phyloP scores from a whole-genome alignment of 345 rosid species.

The Lepidium aucheri region DNA sequence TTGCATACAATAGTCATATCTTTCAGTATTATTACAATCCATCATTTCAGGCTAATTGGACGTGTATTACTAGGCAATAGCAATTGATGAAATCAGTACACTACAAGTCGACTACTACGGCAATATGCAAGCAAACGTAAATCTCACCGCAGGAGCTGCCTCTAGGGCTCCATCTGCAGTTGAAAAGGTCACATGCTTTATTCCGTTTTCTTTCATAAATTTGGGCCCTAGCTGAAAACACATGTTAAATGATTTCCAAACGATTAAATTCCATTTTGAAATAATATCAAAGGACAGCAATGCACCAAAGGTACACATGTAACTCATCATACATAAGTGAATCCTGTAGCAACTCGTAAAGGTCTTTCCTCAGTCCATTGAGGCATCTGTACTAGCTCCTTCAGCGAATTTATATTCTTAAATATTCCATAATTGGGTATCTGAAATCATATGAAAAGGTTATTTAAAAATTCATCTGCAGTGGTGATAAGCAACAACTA shows the following conservation, averaged over 20 bases:
- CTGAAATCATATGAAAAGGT: conserved; percentile 32
- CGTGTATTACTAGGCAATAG: not conserved
- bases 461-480: not conserved
- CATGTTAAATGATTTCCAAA: not conserved
- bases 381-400: conserved; percentile 74
- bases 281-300: not conserved
- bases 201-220: conserved; percentile 74
- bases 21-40: not conserved
- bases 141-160: conserved; percentile 98
- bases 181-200: conserved; percentile 70
- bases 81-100: too few species aligned
- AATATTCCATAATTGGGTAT: conserved; percentile 93
- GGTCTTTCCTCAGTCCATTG: conserved; percentile 90
- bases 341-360: conserved; percentile 88
- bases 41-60: not conserved
- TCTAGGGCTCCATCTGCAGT: conserved; percentile 98
- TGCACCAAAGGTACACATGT: not conserved
- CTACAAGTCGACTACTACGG: too few species aligned
- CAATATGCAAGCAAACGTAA: not conserved
- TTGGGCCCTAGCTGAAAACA: conserved; percentile 75
- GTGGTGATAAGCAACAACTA: not conserved
- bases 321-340: conserved; percentile 55
- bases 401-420: conserved; percentile 71
- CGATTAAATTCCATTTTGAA: not conserved
- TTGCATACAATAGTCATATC: not conserved